A percentile compares a stretch with the other conserved stretches of the same genome.
phyloP scores from a whole-genome alignment of 495 filamentous ascomycete species.

The Penicillium herquei region DNA sequence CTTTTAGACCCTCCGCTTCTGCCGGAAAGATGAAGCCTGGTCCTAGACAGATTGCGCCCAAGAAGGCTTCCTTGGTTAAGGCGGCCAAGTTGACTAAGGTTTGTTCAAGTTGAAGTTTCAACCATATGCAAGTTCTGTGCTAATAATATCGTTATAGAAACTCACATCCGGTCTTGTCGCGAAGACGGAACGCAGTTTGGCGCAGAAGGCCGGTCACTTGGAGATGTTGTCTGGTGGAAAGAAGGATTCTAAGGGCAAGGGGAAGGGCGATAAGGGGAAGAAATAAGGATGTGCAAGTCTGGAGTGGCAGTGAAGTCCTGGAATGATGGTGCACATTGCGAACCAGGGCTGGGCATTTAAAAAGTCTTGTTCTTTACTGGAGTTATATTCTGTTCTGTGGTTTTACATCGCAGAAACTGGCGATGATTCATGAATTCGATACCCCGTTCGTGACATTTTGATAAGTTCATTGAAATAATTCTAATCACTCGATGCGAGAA shows the following conservation, averaged over 20 bases:
- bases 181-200: conserved; percentile 65
- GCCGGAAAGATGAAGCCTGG: conserved; percentile 51
- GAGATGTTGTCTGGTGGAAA: conserved; percentile 67
- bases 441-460: conserved; percentile 19
- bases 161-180: conserved; percentile 59
- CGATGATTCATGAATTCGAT: conserved; percentile 27
- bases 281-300: conserved; percentile 12
- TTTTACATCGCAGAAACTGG: neutral
- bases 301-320: too few species aligned
- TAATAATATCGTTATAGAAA: conserved; percentile 47
- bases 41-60: conserved; percentile 63
- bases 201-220: conserved; percentile 68
- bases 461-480: conserved; percentile 1
- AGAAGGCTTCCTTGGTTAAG: conserved; percentile 59
- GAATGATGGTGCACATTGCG: too few species aligned
- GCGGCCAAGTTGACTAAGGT: conserved; percentile 64
- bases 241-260: conserved; percentile 44
- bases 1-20: too few species aligned
- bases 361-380: neutral
- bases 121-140: neutral
- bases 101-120: conserved; percentile 6
- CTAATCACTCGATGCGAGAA: neutral
- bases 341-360: neutral
- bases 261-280: conserved; percentile 18
- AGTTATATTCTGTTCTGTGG: neutral